Conservation (phyloP, 148 eudicot genomes). For the Rhododendron mucronatum region DNA sequence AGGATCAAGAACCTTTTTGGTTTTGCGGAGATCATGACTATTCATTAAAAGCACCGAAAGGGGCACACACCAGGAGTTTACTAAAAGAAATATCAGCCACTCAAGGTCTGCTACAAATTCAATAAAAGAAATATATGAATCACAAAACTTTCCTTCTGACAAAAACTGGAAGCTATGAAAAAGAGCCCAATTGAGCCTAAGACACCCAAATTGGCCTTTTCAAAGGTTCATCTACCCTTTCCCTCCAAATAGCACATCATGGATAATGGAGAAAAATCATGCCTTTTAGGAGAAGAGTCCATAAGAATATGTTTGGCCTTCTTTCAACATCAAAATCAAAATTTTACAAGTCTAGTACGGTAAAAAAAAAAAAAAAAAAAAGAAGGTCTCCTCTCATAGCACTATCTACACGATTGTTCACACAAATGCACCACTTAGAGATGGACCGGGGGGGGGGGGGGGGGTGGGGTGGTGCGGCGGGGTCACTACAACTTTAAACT, state of each 20-base stretch:
- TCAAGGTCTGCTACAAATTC: not conserved
- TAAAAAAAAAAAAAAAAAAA: not conserved
- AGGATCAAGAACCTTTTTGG: not conserved
- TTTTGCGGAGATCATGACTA: not conserved
- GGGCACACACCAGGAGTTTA: not conserved
- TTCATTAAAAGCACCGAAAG: not conserved
- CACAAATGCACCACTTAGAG: not conserved
- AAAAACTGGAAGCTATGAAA: not conserved
- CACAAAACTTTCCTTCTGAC: not conserved
- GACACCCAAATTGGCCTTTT: not conserved
- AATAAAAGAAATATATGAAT: not conserved
- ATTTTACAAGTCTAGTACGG: not conserved
- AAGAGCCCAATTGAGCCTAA: not conserved
- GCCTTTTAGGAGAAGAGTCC: not conserved
- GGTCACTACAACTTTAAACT: not conserved
- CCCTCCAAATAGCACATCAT: not conserved
- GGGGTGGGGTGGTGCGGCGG: too few relatives aligned
- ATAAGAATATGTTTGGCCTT: not conserved
- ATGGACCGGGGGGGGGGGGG: not conserved
- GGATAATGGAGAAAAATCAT: not conserved
- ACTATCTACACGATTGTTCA: not conserved
- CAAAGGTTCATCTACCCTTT: not conserved
- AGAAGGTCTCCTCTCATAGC: not conserved
- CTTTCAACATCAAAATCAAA: not conserved
- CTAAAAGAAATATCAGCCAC: not conserved